Evolutionary conservation across 306 rosid species (phyloP), one percentile per base, ranked within the genome.

Genomic region (Alnus rubra): DNA sequence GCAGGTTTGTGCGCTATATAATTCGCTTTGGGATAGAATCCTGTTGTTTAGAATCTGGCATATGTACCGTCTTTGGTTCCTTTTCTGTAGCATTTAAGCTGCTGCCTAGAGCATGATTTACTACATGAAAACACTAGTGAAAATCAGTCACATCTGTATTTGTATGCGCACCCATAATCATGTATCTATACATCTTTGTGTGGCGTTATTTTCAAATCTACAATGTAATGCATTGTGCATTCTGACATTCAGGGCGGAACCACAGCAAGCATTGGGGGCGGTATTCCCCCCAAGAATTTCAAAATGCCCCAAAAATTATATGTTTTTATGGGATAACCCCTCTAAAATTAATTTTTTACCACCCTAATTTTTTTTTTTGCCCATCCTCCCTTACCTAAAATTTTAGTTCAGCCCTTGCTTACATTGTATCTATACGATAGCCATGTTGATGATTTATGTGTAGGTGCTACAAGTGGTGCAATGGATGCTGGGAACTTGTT

Each of bases 401-500:
- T 23, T 23, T 23, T 23, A 23, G 28, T 23, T 23, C 28, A 23
- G 28, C 28, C 28, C 28, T 23, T 23, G 28, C 28, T 15, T 42
- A 7, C 28, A 9, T 42, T 44, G 45, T 7, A 9, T 68, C 55
- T 52, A 82, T 69, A 49, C 77, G 81, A 44, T 75, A 58, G 44
- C 49, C 49, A 76, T 71, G 81, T 76, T 63, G 74, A 80, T 84
- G 75, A 54, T 85, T 84, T 45, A 42, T 69, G 76, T 82, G 63
- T 28, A 96, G 98, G 99, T 80, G 99, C 99, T 83, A 93, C 98
- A 63, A 84, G 90, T 83, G 99, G 98, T 86, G 99, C 99, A 23
- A 93, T 93, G 99, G 99, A 96, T 88, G 99, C 99, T 78, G 97
- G 98, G 69, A 96, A 96, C 85, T 87, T 96, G 83, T 87, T 93